These are phyloP conservation scores for Metschnikowia kunwiensis DNA, from an alignment of 805 yeast species.

Conservation along the genomic window DNA sequence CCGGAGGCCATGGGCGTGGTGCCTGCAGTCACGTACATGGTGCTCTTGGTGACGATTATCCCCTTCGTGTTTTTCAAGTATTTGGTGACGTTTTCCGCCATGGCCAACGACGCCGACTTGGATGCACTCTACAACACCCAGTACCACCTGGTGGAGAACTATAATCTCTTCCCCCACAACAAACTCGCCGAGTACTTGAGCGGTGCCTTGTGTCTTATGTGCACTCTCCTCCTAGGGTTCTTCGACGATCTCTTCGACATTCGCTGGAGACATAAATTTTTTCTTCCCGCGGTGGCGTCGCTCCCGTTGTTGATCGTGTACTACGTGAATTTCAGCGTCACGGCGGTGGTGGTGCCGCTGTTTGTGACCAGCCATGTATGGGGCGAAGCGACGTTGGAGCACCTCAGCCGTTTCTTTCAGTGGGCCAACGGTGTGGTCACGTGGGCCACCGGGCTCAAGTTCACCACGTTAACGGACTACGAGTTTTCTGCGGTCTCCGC, in stretches of 20 bases:
- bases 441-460: slow-evolving; percentile 35
- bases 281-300: slow-evolving; percentile 90
- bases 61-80: slow-evolving; percentile 82
- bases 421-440: slow-evolving; percentile 32
- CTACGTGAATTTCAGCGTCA: slow-evolving; percentile 90
- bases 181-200: slow-evolving; percentile 83
- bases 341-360: slow-evolving; percentile 79
- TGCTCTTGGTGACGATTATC: slow-evolving; percentile 77
- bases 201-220: slow-evolving; percentile 77
- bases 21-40: slow-evolving; percentile 74
- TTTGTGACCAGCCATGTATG: slow-evolving; percentile 43
- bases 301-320: slow-evolving; percentile 89
- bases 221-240: slow-evolving; percentile 80
- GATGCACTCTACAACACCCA: slow-evolving; percentile 34
- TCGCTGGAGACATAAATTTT: slow-evolving; percentile 96
- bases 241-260: slow-evolving; percentile 95
- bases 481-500: slow-evolving; percentile 29
- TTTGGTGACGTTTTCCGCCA: slow-evolving; percentile 47
- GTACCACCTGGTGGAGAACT: slow-evolving; percentile 30
- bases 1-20: slow-evolving; percentile 95
- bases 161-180: slow-evolving; percentile 65
- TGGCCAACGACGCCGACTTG: slow-evolving; percentile 34
- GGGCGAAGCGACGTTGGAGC: slow-evolving; percentile 27
- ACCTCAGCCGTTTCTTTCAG: slow-evolving; percentile 22
- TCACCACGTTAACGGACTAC: slow-evolving; percentile 37